Evolutionary conservation across 73 alveolate species (phyloP).

Genomic region (Paramecium octaurelia): DNA sequence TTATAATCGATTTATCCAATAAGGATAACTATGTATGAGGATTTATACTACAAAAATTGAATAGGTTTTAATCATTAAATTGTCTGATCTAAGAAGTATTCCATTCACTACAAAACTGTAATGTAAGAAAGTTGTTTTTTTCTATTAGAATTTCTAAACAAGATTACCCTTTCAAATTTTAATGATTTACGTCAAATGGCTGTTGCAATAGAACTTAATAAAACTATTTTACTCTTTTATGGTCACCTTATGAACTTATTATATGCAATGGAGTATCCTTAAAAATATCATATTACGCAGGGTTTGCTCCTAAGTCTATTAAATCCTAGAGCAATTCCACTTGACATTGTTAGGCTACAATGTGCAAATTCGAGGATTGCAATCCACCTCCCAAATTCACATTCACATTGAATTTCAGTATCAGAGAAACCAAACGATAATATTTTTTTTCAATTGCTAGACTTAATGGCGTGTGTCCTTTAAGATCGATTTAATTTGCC

Average conservation of each 20-base stretch:
- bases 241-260: background rate
- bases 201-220: background rate
- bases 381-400: constrained; percentile 13
- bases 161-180: constrained; percentile 4
- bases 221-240: background rate
- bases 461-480: constrained; percentile 23
- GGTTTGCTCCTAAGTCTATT: constrained; percentile 12
- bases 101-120: constrained; percentile 12
- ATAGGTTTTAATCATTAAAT: background rate
- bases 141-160: background rate
- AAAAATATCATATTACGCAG: background rate
- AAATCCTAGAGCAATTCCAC: background rate
- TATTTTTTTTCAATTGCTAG: background rate
- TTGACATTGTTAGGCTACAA: background rate
- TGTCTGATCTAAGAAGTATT: background rate
- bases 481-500: background rate
- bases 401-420: background rate
- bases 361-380: constrained; percentile 1
- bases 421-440: background rate
- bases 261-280: constrained; percentile 41
- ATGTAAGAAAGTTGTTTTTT: background rate
- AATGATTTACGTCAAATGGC: background rate
- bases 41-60: background rate
- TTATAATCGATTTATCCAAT: background rate
- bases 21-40: background rate